These are phyloP conservation scores for Reutealis trisperma DNA, from an alignment of 345 rosid species.

Conservation along the genomic window DNA sequence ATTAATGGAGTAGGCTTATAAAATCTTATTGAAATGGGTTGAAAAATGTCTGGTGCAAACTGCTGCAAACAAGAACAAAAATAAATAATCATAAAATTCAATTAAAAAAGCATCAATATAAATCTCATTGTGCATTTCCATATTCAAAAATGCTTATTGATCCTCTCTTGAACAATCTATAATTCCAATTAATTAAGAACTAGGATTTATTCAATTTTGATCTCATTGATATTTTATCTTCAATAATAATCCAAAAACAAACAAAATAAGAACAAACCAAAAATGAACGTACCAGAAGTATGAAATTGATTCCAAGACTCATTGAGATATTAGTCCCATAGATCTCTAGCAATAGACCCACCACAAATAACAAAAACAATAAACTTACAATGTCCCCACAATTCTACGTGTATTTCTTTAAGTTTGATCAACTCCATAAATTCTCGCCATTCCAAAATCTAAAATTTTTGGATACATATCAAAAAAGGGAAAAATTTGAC, in stretches of 20 bases:
- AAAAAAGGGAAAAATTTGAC: no score
- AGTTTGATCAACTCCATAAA: no score
- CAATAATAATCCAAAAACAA: background rate
- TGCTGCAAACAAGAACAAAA: constrained; percentile 41
- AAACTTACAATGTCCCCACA: no score
- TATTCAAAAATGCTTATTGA: background rate
- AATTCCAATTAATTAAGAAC: background rate
- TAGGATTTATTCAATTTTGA: background rate
- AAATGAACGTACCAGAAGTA: constrained; percentile 50
- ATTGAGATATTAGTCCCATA: constrained; percentile 47
- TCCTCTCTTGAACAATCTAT: background rate
- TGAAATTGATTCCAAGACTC: constrained; percentile 97
- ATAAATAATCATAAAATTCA: background rate
- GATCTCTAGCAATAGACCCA: no score
- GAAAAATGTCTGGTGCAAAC: no score
- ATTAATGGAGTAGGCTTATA: no score
- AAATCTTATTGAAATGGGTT: no score
- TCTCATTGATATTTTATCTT: background rate
- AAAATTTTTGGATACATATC: no score
- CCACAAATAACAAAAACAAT: no score
- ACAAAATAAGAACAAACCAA: background rate
- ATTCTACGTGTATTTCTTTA: no score
- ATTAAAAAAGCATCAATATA: background rate
- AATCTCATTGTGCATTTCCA: background rate
- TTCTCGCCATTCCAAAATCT: no score